Percentiles rank a stretch among this genome's conserved stretches.
Conservation (phyloP, 1,284 basidiomycete genomes). For the Fomitopsis pinicola region DNA sequence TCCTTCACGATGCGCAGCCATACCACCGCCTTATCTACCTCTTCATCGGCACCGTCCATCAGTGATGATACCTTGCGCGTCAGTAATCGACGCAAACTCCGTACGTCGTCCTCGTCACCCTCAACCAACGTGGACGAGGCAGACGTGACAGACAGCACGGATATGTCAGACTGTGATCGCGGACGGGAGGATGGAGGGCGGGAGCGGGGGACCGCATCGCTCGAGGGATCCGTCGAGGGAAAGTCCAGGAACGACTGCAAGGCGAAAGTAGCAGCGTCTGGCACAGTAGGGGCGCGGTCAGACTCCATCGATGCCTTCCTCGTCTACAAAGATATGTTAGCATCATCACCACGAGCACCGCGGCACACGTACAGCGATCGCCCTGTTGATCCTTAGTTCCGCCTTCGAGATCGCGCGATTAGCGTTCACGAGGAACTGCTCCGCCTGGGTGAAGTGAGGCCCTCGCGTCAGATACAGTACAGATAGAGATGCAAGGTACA, state of each 20-base stretch:
- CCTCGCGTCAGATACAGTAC: background rate
- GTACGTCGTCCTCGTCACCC: constrained; percentile 54
- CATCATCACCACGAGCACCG: background rate
- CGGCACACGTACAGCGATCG: constrained; percentile 41
- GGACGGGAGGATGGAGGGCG: background rate
- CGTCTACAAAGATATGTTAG: constrained; percentile 9
- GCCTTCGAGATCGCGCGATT: constrained; percentile 48
- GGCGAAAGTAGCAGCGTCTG: constrained; percentile 7
- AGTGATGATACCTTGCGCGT: constrained; percentile 58
- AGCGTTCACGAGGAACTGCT: constrained; percentile 47
- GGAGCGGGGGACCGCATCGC: background rate
- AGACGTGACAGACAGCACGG: constrained; percentile 25
- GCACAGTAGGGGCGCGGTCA: constrained; percentile 13
- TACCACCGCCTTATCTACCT: constrained; percentile 51
- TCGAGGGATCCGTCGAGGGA: background rate
- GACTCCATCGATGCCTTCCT: constrained; percentile 19
- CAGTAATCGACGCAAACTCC: constrained; percentile 52
- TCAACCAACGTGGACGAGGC: constrained; percentile 34
- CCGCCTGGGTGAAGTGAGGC: constrained; percentile 33
- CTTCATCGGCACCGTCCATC: constrained; percentile 54
- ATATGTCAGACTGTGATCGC: constrained; percentile 19
- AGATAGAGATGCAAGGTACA: background rate
- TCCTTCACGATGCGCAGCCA: constrained; percentile 65
- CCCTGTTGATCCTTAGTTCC: constrained; percentile 31
- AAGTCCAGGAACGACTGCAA: constrained; percentile 6